A percentile compares a stretch with the other conserved stretches of the same genome.
These are phyloP conservation scores for Cephalotrichum gorgonifer DNA, from an alignment of 2,329 filamentous ascomycete genomes.

Conservation along the genomic window DNA sequence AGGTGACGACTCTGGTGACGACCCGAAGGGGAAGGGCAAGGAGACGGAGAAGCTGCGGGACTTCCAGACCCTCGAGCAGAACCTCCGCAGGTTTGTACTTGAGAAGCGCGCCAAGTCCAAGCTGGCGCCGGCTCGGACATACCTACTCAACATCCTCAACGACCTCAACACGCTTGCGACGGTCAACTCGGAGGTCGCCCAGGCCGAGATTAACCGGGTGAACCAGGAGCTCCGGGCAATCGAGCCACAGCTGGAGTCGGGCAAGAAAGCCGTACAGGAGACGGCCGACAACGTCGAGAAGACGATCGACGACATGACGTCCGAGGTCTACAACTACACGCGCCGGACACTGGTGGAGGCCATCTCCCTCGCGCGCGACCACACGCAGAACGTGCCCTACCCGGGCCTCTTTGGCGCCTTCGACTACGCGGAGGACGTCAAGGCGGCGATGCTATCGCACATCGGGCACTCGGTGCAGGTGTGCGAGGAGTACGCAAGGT, in stretches of 20 bases:
- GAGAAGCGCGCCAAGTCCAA: slow-evolving; percentile 95
- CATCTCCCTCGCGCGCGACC: slow-evolving; percentile 66
- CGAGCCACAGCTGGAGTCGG: slow-evolving; percentile 76
- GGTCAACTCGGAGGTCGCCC: slow-evolving; percentile 80
- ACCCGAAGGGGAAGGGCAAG: slow-evolving; percentile 70
- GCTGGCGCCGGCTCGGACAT: slow-evolving; percentile 88
- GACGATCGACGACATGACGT: slow-evolving; percentile 75
- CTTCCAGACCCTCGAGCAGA: slow-evolving; percentile 82
- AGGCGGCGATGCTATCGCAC: slow-evolving; percentile 81
- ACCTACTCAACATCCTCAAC: slow-evolving; percentile 83
- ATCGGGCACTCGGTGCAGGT: slow-evolving; percentile 67
- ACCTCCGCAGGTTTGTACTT: slow-evolving; percentile 82
- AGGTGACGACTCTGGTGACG: slow-evolving; percentile 43
- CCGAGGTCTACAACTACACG: slow-evolving; percentile 77
- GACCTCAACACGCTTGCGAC: slow-evolving; percentile 75
- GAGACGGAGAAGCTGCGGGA: slow-evolving; percentile 80
- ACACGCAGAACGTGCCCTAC: slow-evolving; percentile 73
- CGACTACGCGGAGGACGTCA: slow-evolving; percentile 87
- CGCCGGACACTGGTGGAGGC: slow-evolving; percentile 63
- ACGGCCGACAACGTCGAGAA: slow-evolving; percentile 73
- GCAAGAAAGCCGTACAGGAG: slow-evolving; percentile 67
- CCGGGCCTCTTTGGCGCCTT: slow-evolving; percentile 78
- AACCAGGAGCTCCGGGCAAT: slow-evolving; percentile 69
- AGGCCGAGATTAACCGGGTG: slow-evolving; percentile 75
- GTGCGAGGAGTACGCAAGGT: slow-evolving; percentile 81